Evolutionary conservation across 2,329 filamentous ascomycete species (phyloP), one percentile per base, ranked within the genome.

Genomic region (Fusarium aywerte): DNA sequence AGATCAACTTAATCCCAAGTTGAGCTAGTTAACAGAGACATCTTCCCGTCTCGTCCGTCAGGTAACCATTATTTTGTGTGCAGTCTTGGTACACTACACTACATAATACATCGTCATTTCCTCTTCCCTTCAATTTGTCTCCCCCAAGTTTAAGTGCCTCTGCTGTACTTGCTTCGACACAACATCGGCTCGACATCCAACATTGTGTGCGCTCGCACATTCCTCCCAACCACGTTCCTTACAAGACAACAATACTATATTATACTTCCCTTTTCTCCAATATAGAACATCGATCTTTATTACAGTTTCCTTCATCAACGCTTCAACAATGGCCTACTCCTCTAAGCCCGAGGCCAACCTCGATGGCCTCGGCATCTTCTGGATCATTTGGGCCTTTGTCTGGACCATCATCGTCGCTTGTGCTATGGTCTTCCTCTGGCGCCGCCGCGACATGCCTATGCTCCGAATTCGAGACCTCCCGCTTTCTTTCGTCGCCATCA

Each of bases 341-440:
- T 44, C 50, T 25, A 70, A 75, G 44, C 75, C 78, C 18, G 62
- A 71, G 60, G 65, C 74, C 23, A 71, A 75, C n/a, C 58, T 80
- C 31, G 77, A 81, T 58, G 76, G 67, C 47, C 68, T 81, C 32
- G 80, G 79, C 56, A 74, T 83, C 66, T 83, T 81, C 67, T 83
- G 74, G 72, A 72, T 79, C 59, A 67, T 71, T 58, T 79, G 80
- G 49, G 74, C 75, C 29, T 69, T 73, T 5, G 54, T 75, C 29
- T 83, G 80, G 80, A 82, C 79, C 0, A 52, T 76, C 7, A 54
- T 82, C 13, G 69, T 84, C 13, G 64, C 78, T 29, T 48, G 66
- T 31, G 80, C 79, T 60, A 81, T 82, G 78, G 33, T 61, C 39
- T 83, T 79, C 64, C 78, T 83, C 50, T 79, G 75, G 70, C 52